Evolutionary conservation across 129 eudicot species (phyloP).

Genomic region (Flaveria trinervia): DNA sequence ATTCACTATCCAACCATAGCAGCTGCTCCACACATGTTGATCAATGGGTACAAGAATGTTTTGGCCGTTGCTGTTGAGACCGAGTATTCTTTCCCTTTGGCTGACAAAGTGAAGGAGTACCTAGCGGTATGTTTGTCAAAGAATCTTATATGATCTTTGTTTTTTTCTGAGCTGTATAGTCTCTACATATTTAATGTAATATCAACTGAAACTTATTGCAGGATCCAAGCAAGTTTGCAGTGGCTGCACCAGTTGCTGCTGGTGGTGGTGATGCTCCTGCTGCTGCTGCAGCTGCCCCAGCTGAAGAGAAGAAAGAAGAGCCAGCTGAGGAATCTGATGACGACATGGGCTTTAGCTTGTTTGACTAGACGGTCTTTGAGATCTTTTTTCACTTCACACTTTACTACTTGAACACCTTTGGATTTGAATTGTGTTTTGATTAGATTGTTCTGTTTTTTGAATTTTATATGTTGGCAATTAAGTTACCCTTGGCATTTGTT

Average conservation of each 20-base stretch:
- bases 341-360: conserved; percentile 65
- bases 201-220: conserved; percentile 12
- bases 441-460: too few relatives aligned
- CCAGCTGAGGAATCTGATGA: conserved; percentile 74
- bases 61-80: conserved; percentile 76
- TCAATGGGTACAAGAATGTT: conserved; percentile 79
- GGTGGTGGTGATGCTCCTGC: conserved; percentile 44
- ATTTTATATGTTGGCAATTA: too few relatives aligned
- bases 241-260: conserved; percentile 44
- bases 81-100: conserved; percentile 66
- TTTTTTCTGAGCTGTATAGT: too few relatives aligned
- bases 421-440: too few relatives aligned
- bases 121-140: conserved; percentile 45
- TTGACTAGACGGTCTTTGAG: conserved; percentile 45
- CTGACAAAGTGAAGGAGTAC: conserved; percentile 82
- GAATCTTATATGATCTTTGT: neutral
- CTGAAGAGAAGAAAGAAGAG: conserved; percentile 71
- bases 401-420: too few relatives aligned
- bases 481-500: too few relatives aligned
- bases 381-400: neutral
- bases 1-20: conserved; percentile 78
- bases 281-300: conserved; percentile 59
- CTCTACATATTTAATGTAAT: neutral
- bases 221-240: conserved; percentile 96
- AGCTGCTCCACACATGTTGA: conserved; percentile 88